Percentiles rank a stretch among this genome's conserved stretches.
Evolutionary conservation across 1,284 basidiomycete species (phyloP).

Genomic region (Trametes hirsuta): DNA sequence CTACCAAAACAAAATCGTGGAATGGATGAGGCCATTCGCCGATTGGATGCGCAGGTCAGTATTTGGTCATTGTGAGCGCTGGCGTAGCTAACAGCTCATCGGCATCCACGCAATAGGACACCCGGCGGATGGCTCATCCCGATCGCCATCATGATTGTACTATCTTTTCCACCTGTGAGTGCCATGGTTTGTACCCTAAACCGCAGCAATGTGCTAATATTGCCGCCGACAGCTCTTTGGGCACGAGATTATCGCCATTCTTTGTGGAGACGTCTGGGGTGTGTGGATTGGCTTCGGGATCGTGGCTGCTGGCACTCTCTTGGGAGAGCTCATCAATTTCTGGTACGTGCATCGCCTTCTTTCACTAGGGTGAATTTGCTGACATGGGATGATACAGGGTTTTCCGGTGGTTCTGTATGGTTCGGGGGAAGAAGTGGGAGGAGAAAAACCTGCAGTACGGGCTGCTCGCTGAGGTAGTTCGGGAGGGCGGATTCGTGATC

Average conservation of each 20-base stretch:
- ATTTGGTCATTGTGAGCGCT: background rate
- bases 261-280: conserved; percentile 77
- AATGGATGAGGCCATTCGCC: conserved; percentile 56
- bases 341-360: conserved; percentile 43
- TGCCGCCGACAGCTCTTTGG: conserved; percentile 58
- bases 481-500: conserved; percentile 79
- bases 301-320: conserved; percentile 64
- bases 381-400: conserved; percentile 41
- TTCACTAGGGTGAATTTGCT: background rate
- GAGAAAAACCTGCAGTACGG: conserved; percentile 73
- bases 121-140: conserved; percentile 79
- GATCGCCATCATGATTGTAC: conserved; percentile 76
- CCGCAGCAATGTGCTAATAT: background rate
- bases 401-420: conserved; percentile 65
- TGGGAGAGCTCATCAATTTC: conserved; percentile 72
- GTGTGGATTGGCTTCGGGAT: conserved; percentile 69
- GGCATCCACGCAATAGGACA: conserved; percentile 10
- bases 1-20: conserved; percentile 58
- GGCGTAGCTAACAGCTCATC: no score
- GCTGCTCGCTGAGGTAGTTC: conserved; percentile 74
- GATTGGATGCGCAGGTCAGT: conserved; percentile 51
- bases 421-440: conserved; percentile 72
- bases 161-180: conserved; percentile 76
- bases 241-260: conserved; percentile 74
- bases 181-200: background rate